Percentiles rank a stretch among this genome's conserved stretches.
These are phyloP conservation scores for Penicillium nordicum DNA, from an alignment of 2,329 filamentous ascomycete species.

Conservation along the genomic window DNA sequence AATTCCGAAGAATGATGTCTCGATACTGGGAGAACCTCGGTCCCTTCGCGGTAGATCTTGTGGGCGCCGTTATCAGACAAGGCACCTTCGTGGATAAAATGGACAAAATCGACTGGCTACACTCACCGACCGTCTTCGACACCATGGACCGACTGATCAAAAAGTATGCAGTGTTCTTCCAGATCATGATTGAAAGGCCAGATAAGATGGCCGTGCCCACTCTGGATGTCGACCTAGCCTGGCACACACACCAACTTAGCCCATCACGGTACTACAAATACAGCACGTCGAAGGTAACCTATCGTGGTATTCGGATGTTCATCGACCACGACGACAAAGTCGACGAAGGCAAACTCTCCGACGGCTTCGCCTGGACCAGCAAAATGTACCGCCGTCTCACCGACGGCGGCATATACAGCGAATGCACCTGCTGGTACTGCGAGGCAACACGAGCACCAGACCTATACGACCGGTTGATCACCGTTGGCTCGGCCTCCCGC, in stretches of 20 bases:
- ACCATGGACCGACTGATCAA: slow-evolving; percentile 63
- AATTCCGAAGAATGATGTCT: slow-evolving; percentile 46
- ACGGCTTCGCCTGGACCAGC: slow-evolving; percentile 69
- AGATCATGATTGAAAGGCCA: slow-evolving; percentile 38
- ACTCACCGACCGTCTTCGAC: slow-evolving; percentile 60
- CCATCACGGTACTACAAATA: slow-evolving; percentile 38
- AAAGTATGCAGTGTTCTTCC: slow-evolving; percentile 47
- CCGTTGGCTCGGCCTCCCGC: slow-evolving; percentile 48
- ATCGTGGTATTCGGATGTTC: slow-evolving; percentile 46
- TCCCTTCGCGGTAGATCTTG: slow-evolving; percentile 39
- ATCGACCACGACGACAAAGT: slow-evolving; percentile 85
- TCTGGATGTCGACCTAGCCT: slow-evolving; percentile 35
- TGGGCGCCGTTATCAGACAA: slow-evolving; percentile 43
- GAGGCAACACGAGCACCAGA: slow-evolving; percentile 63
- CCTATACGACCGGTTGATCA: slow-evolving; percentile 43
- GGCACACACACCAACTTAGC: slow-evolving; percentile 35
- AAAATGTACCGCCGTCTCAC: slow-evolving; percentile 65
- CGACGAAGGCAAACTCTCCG: slow-evolving; percentile 61
- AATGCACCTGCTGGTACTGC: slow-evolving; percentile 55
- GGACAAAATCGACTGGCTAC: slow-evolving; percentile 73
- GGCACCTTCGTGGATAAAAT: slow-evolving; percentile 56
- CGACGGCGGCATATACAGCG: slow-evolving; percentile 55
- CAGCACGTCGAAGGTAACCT: slow-evolving; percentile 45
- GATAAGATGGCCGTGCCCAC: slow-evolving; percentile 32
- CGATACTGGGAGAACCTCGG: slow-evolving; percentile 42